Percentiles rank a stretch among this genome's conserved stretches.
Conservation (phyloP, 345 rosid species). For the Noccaea bulbosa region DNA sequence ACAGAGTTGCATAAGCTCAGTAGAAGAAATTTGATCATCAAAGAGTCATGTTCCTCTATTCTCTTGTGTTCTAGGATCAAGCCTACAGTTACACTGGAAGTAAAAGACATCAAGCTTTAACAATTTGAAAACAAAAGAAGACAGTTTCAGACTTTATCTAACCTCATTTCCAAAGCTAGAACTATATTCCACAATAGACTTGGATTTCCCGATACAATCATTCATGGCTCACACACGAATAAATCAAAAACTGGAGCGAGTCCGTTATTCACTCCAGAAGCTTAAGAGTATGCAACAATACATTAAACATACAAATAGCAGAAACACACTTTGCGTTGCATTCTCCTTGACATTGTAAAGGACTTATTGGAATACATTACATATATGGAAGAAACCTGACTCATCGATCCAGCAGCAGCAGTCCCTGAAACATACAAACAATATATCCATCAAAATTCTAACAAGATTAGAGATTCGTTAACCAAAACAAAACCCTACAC, state of each 20-base stretch:
- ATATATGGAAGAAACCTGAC: constrained; percentile 1
- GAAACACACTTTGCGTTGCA: not conserved
- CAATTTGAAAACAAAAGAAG: not conserved
- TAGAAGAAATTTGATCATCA: too few relatives aligned
- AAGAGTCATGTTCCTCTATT: too few relatives aligned
- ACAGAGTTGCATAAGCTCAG: too few relatives aligned
- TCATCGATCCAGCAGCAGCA: constrained; percentile 12
- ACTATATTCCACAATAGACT: not conserved
- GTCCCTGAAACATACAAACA: constrained; percentile 19
- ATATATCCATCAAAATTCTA: not conserved
- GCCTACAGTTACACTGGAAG: too few relatives aligned
- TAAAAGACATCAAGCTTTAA: not conserved
- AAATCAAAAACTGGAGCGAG: not conserved
- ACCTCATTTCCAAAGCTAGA: not conserved
- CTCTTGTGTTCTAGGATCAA: too few relatives aligned
- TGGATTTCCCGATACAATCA: not conserved
- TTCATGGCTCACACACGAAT: not conserved
- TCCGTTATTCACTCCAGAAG: not conserved
- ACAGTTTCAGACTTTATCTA: not conserved
- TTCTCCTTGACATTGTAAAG: constrained; percentile 1
- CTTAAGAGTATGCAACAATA: not conserved
- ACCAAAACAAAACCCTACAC: not conserved
- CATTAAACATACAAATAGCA: not conserved
- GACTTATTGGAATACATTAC: constrained; percentile 13
- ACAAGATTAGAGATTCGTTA: not conserved